Evolutionary conservation across 495 filamentous ascomycete species (phyloP), one percentile per base, ranked within the genome.

Genomic region (Recurvomyces mirabilis): DNA sequence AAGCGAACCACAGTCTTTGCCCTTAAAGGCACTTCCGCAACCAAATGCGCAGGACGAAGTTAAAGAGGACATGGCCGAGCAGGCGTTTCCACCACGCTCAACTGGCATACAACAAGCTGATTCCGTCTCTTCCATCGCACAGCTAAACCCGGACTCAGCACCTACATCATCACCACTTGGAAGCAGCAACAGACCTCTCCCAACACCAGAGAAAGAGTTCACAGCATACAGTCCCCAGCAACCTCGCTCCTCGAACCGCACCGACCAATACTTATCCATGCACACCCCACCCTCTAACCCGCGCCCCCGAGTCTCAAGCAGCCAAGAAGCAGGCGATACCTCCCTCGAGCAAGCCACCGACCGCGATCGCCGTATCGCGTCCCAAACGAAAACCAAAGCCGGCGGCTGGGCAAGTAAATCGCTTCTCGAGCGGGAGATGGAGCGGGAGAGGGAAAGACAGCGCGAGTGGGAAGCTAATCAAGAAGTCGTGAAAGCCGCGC

Each of bases 391-490:
- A 63, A 85, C 81, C 34, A 78, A 78, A 49, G 78, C 82, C 3
- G 79, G 74, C 37, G 81, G 80, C 0, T 84, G 81, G 79, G 81
- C 82, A 1, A 72, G 72, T 41, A 88, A 86, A 62, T 84, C 82
- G 3, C 71, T 98, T 5, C 71, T 96, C 1, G 87, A 94, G 63
- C 78, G 87, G 17, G 91, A 98, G 60, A 94, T 95, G 84, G 91
- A 98, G 62, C 74, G 83, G 51, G 91, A 98, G 64, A 74, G 93
- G 10, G 84, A 93, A 60, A 73, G 89, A 29, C 91, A 98, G 65
- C 71, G 75, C 39, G 91, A 98, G 54, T 98, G 91, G 91, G 91
- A 96, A 55, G 82, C 89, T 43, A 72, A 74, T n/a, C 91, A 95
- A 64, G 73, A 80, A 45, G 79, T 79, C 50, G 4, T 42, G 7